Base-by-base conservation (phyloP, 192 early-diverging fungal species). In the Linnemannia exigua region DNA sequence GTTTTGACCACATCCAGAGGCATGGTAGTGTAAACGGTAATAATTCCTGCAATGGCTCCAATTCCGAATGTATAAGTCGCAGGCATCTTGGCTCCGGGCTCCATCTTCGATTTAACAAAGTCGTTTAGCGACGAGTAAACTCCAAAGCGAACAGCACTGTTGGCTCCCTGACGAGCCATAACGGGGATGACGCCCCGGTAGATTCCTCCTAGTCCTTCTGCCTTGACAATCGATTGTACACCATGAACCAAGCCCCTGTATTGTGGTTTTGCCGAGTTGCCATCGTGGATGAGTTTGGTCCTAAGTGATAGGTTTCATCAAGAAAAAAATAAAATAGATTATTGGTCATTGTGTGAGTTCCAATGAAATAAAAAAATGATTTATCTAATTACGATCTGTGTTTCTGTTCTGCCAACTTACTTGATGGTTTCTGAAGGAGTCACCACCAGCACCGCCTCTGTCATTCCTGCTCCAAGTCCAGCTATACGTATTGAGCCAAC, bases 1-100 rank as follows among this genome's bases (percentile, higher is more conserved):
- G 98, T 99, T 88, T 99, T 99, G 75, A 98, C 91, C n/a, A 97
- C 97, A 88, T 99, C 98, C 25, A 99, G 84, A 16, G 97, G 97
- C 97, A 99, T 98, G 2, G 98, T 99, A 0, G 95, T 89, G 80
- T 98, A 99, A 0, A 98, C 97, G 1, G 97, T 99, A 31, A 99
- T 92, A 70, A 94, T 95, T 17, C 97, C 98, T 0, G 97, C 97
- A 71, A 94, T 87, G 70, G 95, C 94, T 35, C 98, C 98, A 69
- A 95, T 93, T 14, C 78, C 89, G 88, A 95, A 95, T 25, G 94
- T 92, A 66, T 93, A 89, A 3, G 81, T 67, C 52, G 92, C 89
- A 20, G 93, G 92, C 41, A 95, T 69, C 37, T 89, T 82, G 37
- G 84, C 73, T 16, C 81, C 89, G 36, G 83, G 70, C 4, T 44